Evolutionary conservation across 805 yeast species (phyloP), one percentile per base, ranked within the genome.

Genomic region (Ogataea populi-albae): DNA sequence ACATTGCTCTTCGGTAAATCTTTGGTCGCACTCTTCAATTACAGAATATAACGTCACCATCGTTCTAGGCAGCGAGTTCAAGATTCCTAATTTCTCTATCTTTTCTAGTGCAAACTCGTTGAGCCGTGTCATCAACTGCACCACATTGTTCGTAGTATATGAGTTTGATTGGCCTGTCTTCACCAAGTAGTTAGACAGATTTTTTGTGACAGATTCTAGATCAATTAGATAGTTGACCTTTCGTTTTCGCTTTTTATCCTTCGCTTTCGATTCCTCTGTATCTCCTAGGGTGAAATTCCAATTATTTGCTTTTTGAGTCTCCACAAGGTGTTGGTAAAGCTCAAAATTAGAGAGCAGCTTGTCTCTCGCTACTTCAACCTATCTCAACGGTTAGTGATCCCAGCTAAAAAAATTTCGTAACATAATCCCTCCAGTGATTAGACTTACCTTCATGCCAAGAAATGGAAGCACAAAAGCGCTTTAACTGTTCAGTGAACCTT

Each of bases 11-110:
- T 84, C 86, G n/a, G 65, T 62, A 50, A 88, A 82, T 49, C 98
- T 69, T 43, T 77, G 79, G 48, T 91, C 98, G 59, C 96, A 91
- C 55, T 93, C 98, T 55, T 91, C 98, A 1, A 91, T 78, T 19
- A 91, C 64, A 0, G 93, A 71, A 55, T 79, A 87, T 34, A 91
- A 66, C 23, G 77, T 81, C 9, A 89, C 96, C 68, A 86, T 64
- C 4, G 86, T 76, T 30, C 81, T 67, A 1, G 98, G 98, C 19
- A 86, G 69, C 6, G 79, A 68, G 57, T 91, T 89, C 37, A 89
- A 72, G 25, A 91, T 75, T 61, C 91, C 96, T 26, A 91, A 65
- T 46, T 80, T 77, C 54, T 91, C 98, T 17, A 85, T 79, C 58
- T 86, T 85, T 62, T 82, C 88, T 35, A 91, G 65, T 19, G 70